Evolutionary conservation across 2,329 filamentous ascomycete genomes (phyloP), one percentile per base, ranked within the genome.

Genomic region (Aspergillus sp.): DNA sequence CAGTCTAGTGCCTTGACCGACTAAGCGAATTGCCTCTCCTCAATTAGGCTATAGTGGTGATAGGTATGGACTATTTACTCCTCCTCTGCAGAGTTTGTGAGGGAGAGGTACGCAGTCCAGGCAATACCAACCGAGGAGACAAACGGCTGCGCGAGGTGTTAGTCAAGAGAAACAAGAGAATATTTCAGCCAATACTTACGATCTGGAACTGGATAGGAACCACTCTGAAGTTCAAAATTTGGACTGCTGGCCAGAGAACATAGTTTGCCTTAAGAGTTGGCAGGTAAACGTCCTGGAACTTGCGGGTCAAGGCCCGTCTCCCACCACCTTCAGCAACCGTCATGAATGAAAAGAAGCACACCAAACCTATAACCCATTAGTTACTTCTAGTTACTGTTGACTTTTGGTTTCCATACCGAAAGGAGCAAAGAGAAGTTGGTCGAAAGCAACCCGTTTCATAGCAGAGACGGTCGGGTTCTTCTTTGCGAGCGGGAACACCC

Each of bases 161-260:
- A 48, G 27, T 9, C 44, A 41, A n/a, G 4, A 31, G n/a, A 25
- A 27, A n/a, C 3, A 52, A 12, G 12, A n/a, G 23, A 25, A 21
- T 1, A 15, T 11, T n/a, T 11, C 12, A 46, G 11, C 9, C n/a
- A 15, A 45, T 27, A 84, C 91, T 82, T 79, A 97, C 93, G 76
- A 99, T 89, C 76, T 99, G 95, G 75, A 95, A 96, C 72, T 96
- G 93, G 53, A 98, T 88, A 14, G 95, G 95, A 82, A 99, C 91
- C 66, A 98, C 73, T 31, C 93, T 86, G 79, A 99, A 99, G 81
- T 99, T 99, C 78, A 99, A 84, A 62, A 98, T 87, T 79, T 99
- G 95, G 45, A 99, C 95, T 6, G 90, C 86, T 23, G 95, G 95
- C 95, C 95, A 99, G 23, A 99, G 84, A 67, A 96, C 81, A 69